Evolutionary conservation across 495 filamentous ascomycete genomes (phyloP), one percentile per base, ranked within the genome.

Genomic region (Aspergillus steynii): DNA sequence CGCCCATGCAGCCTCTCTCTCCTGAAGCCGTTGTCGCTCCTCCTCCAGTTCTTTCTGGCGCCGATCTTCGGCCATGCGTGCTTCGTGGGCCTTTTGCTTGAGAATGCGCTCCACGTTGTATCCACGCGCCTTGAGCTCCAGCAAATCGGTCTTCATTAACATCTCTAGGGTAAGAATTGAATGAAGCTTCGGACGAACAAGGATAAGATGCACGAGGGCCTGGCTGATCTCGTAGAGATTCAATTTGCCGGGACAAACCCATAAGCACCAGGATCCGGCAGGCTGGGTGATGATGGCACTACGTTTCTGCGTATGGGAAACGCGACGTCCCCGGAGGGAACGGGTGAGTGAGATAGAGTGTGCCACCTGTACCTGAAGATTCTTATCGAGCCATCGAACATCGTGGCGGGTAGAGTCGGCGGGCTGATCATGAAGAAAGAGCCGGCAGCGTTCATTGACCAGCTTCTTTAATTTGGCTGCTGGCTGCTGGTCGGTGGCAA

Each of bases 81-180:
- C 88, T 70, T 98, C 93, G 5, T 88, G 88, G 10, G 88, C 92
- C 73, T 92, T 93, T 34, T 87, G 85, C 32, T 89, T 85, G 25
- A 99, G 80, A 66, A 98, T 96, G 15, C 95, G 86, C 58, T 95
- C 90, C 47, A 98, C 95, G 64, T 99, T 98, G 76, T 95, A 97
- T 4, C 95, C 95, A 59, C 93, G 90, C 27, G 82, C 82, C 65
- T 87, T 86, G 9, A 99, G 77, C 61, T 91, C 85, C 45, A 87
- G 78, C 10, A 99, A 77, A 61, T 90, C 89, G n/a, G 85, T 88
- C 53, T 88, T 91, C 34, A 99, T 75, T 56, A 99, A 85, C 63
- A 89, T 91, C 70, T 97, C 93, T 37, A 99, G 82, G 20, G 92
- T 90, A 60, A 97, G 79, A 65, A 86, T 90, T 4, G 91, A 90